phyloP scores from a whole-genome alignment of 2,329 filamentous ascomycete species.

The Nemania serpens region DNA sequence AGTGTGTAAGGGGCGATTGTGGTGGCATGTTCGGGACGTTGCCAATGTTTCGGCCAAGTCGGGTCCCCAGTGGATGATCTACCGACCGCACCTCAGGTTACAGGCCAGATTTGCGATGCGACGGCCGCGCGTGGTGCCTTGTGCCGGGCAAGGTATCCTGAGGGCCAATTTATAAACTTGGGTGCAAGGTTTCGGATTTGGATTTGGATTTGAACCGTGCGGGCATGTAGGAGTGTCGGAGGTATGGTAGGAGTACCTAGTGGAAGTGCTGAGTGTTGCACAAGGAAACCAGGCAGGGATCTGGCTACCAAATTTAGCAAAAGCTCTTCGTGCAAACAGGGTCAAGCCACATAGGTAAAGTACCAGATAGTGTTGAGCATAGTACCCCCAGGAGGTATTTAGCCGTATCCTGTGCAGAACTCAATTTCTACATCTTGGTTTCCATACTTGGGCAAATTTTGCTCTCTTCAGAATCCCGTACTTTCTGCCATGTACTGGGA shows the following conservation, averaged over 20 bases:
- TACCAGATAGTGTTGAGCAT: not conserved
- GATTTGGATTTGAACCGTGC: not conserved
- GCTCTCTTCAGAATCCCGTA: not conserved
- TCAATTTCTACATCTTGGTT: not conserved
- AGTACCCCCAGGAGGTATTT: not conserved
- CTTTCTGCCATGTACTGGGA: not conserved
- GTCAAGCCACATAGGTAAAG: not conserved
- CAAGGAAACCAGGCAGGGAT: conserved; percentile 16
- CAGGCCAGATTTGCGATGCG: not conserved
- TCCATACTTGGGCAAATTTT: not conserved
- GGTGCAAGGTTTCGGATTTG: not conserved
- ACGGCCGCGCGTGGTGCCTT: not conserved
- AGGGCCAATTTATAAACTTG: too few species aligned
- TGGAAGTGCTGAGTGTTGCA: conserved; percentile 1
- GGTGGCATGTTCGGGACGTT: conserved; percentile 42
- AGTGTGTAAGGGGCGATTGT: conserved; percentile 65
- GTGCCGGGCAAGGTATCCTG: not conserved
- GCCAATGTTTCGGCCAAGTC: not conserved
- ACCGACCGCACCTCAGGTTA: not conserved
- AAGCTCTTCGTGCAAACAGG: conserved; percentile 21
- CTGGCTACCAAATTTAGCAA: conserved; percentile 7
- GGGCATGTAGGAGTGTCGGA: too few species aligned
- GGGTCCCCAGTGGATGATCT: not conserved
- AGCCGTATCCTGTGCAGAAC: not conserved
- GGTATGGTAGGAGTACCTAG: not conserved